Conservation (phyloP, 495 filamentous ascomycete genomes). For the Chaetomium cochliodes region DNA sequence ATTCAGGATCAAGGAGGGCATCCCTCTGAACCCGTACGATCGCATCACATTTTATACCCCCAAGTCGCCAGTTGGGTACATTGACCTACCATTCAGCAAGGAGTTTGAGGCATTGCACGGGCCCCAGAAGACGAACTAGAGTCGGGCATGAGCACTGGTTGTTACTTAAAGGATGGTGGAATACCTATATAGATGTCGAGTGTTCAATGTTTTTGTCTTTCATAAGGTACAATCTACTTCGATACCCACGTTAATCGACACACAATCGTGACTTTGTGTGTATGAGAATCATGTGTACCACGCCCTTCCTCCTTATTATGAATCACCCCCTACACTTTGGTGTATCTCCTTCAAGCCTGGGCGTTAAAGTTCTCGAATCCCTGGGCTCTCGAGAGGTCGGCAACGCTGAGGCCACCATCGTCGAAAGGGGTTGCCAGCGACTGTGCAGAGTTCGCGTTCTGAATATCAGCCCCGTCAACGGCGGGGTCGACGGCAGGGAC, state of each 20-base stretch:
- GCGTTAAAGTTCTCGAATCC: conserved; percentile 57
- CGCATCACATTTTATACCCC: conserved; percentile 58
- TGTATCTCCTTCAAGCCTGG: conserved; percentile 25
- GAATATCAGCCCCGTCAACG: conserved; percentile 51
- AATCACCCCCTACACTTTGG: neutral
- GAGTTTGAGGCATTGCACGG: conserved; percentile 42
- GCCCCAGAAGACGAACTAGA: conserved; percentile 19
- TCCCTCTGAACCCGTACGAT: conserved; percentile 57
- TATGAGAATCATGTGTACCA: neutral
- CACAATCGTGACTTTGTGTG: neutral
- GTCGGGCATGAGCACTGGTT: neutral
- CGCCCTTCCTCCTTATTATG: neutral
- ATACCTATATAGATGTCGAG: neutral
- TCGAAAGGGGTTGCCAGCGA: conserved; percentile 49
- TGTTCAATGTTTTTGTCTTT: too few relatives aligned
- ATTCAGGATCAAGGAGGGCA: conserved; percentile 57
- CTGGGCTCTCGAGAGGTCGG: conserved; percentile 50
- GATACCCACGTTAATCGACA: too few relatives aligned
- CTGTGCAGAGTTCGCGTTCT: conserved; percentile 53
- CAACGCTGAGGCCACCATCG: conserved; percentile 53
- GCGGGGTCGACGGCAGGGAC: conserved; percentile 59
- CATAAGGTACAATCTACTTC: too few relatives aligned
- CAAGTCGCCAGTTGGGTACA: conserved; percentile 58
- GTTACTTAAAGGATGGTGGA: neutral
- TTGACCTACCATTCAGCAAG: conserved; percentile 62